Base-by-base conservation (phyloP, 2,329 filamentous ascomycete genomes). In the Claviceps humidiphila region DNA sequence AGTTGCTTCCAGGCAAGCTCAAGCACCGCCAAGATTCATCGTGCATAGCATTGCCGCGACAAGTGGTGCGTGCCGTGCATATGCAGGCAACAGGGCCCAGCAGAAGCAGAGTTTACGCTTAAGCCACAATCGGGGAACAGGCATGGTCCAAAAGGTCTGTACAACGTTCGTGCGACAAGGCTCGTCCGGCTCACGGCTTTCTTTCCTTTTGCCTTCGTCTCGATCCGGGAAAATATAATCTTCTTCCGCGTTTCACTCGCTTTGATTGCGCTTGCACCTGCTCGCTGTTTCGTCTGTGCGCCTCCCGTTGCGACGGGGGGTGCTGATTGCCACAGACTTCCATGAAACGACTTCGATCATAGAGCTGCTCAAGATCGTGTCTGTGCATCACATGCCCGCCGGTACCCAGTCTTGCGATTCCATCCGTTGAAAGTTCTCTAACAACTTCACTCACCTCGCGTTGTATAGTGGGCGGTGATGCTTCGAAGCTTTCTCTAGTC, bases 401-500 rank as follows among this genome's bases (percentile, higher is more conserved):
- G 46, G 4, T 9, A 22, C 24, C 8, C 46, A 14, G 11, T 30
- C 37, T 24, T n/a, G 38, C 22, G 14, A 17, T 7, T 40, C 30
- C 30, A 34, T 17, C 9, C 9, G 7, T 49, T 20, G 38, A 24
- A 11, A 8, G 9, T 16, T 34, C 20, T 34, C 16, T 11, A 11
- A 13, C 20, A 20, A 14, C n/a, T 30, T 20, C 5, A 41, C 76
- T 71, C 66, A 81, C 77, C 69, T 81, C 81, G 64, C 77, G 71
- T 60, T 75, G 71, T 51, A 81, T 70, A 16, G 75, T 75, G 24
- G 73, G 74, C 20, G 77, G 77, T 11, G 80, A 66, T 42, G 72
- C 70, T 57, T 78, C 73, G 54, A 77, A 78, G 50, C 70, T 67
- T 37, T 67, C 61, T 54, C 58, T 67, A 1, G 69, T 69, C 30